A percentile compares a stretch with the other conserved stretches of the same genome.
These are phyloP conservation scores for Yamadazyma triangularis DNA, from an alignment of 1,139 yeast genomes.

Conservation along the genomic window DNA sequence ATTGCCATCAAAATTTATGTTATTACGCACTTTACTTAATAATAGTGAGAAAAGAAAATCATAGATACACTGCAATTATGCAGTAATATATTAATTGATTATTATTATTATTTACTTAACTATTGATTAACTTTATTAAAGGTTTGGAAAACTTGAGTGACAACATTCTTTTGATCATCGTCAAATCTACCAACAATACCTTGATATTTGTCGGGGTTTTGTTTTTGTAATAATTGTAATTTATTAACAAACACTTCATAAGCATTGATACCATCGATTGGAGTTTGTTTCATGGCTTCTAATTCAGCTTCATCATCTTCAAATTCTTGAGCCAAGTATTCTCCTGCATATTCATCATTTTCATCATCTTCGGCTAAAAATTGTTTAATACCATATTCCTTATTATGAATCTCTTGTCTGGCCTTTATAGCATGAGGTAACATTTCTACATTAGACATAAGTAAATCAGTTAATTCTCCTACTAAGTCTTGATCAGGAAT, in stretches of 20 bases:
- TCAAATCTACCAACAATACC: conserved; percentile 36
- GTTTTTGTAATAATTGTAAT: conserved; percentile 27
- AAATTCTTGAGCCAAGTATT: conserved; percentile 34
- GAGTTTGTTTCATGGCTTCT: conserved; percentile 51
- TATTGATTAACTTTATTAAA: conserved; percentile 6
- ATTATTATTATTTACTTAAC: too few species aligned
- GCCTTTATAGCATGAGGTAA: conserved; percentile 48
- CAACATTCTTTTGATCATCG: conserved; percentile 30
- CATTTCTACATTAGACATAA: conserved; percentile 38
- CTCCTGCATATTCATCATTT: conserved; percentile 24
- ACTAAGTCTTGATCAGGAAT: conserved; percentile 31
- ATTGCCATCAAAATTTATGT: too few species aligned
- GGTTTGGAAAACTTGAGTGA: conserved; percentile 24
- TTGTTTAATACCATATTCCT: conserved; percentile 29
- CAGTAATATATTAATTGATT: too few species aligned
- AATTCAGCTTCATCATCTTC: conserved; percentile 51
- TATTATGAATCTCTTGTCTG: conserved; percentile 37
- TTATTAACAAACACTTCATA: conserved; percentile 38
- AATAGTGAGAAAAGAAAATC: too few species aligned
- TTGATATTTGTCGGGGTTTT: conserved; percentile 29
- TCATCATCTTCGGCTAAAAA: conserved; percentile 24
- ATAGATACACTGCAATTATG: too few species aligned
- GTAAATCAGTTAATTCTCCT: conserved; percentile 37
- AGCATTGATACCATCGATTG: conserved; percentile 46
- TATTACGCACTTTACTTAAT: too few species aligned